Base-by-base conservation (phyloP, 2,329 filamentous ascomycete species). In the Neophaeococcomyces mojaviensis region DNA sequence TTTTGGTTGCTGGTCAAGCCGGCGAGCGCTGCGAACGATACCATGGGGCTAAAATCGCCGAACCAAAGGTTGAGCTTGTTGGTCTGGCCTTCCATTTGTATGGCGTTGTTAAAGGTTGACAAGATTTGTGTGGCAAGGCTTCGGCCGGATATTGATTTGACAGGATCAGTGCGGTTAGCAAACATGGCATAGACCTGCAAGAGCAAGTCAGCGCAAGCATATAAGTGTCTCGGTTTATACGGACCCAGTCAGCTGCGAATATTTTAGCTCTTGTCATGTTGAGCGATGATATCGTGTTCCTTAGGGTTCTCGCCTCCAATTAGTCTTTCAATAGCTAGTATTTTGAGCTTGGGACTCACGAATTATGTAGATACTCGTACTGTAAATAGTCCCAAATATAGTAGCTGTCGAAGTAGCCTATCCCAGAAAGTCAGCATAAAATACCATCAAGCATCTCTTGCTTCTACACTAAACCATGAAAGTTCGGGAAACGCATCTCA, bases 311-410 rank as follows among this genome's bases (percentile, higher is more conserved):
- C 5, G 24, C 5, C 24, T 6, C 24, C 10, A 28, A 28, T 28
- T 10, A 28, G 24, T 10, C 24, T 28, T 6, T 28, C n/a, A 28
- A 10, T 5, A 65, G 57, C 24, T 28, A 6, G 5, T 6, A 48
- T 76, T 72, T 13, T 68, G 68, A n/a, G 61, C 67, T 48, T 46
- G 59, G 5, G 10, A 10, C 24, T 28, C 10, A 28, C 24, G 24
- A 28, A 53, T 81, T 77, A 60, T 81, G 76, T 15, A 64, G 55
- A 41, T 68, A 68, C 32, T 70, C 65, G 58, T 80, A 80, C 26
- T 70, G 67, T 36, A 81, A 60, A 53, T 74, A 79, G 49, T 81
- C 76, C 44, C 69, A 75, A 49, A 81, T 74, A 10, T 66, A 56
- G 49, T 71, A 68, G 2, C 77, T 76, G 47, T 78, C 73, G 8